Evolutionary conservation across 768 basidiomycete species (phyloP), one percentile per base, ranked within the genome.

Genomic region (Dacryopinax spathularia): DNA sequence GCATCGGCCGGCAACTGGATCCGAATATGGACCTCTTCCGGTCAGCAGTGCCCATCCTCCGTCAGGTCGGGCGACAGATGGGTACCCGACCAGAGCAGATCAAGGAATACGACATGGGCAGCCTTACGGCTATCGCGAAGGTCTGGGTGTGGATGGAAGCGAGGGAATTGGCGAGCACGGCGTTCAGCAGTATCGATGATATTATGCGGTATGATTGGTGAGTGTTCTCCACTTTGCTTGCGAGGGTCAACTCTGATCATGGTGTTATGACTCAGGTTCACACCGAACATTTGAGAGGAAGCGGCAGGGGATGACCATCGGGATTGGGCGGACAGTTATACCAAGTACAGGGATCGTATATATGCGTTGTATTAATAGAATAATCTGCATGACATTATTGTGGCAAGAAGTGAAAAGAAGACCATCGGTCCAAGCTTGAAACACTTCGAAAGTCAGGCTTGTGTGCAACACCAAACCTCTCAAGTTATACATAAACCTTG

Each of bases 101-200:
- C 63, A 81, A 77, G 66, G 77, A 82, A 64, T 72, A 88, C 44
- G 85, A 87, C 1, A 80, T 79, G 7, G 84, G 86, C 29, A 84
- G 92, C 71, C 73, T 96, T 10, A 88, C 88, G 20, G 84, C 91
- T 0, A 83, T 98, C 78, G 73, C 95, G 67, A 99, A 98, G 83
- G 91, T 91, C 63, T 97, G 94, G 95, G 80, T 97, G 31, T 91
- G 86, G 84, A 77, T 95, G 37, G 95, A 98, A 76, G 93, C 93
- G 2, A 81, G 94, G 65, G 87, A 90, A 65, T 78, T 98, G 63
- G 91, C 89, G 6, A 83, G 86, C 12, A 77, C 86, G 1, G 88
- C 89, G 1, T 81, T 89, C 36, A 80, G 86, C 62, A 85, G 91
- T 66, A 83, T 86, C 13, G 95, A 99, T 69, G 85, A 91, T 59